Percentiles rank a stretch among this genome's conserved stretches.
Conservation (phyloP, 768 basidiomycete genomes). For the Terana coerulea region DNA sequence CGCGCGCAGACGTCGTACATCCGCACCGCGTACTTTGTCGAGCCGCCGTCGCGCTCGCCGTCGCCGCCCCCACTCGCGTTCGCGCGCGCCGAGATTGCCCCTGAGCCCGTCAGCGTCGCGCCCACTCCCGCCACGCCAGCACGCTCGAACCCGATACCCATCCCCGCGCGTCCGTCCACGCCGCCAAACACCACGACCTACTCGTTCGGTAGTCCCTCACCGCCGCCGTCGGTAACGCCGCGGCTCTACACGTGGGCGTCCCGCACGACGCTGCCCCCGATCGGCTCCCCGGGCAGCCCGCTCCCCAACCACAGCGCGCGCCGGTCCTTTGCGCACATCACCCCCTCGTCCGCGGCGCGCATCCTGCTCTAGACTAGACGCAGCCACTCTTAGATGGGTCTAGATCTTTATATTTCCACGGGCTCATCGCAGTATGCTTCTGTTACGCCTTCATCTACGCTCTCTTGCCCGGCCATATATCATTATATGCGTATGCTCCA, state of each 20-base stretch:
- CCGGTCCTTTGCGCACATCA: slow-evolving; percentile 55
- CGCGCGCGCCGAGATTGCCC: slow-evolving; percentile 3
- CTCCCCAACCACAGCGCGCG: slow-evolving; percentile 58
- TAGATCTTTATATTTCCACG: neutral
- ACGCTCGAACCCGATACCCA: slow-evolving; percentile 5
- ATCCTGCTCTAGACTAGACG: slow-evolving; percentile 1
- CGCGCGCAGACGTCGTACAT: slow-evolving; percentile 5
- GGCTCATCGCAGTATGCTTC: neutral
- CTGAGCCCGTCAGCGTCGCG: slow-evolving; percentile 7
- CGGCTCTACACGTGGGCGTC: slow-evolving; percentile 52
- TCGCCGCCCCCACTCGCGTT: neutral
- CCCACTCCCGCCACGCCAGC: slow-evolving; percentile 4
- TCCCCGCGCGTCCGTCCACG: slow-evolving; percentile 26
- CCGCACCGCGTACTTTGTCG: neutral
- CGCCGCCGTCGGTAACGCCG: slow-evolving; percentile 53
- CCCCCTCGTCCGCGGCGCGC: slow-evolving; percentile 27
- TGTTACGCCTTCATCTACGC: neutral
- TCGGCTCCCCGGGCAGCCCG: slow-evolving; percentile 27
- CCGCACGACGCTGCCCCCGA: slow-evolving; percentile 17
- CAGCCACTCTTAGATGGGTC: neutral
- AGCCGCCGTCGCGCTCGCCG: slow-evolving; percentile 6
- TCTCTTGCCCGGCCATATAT: neutral
- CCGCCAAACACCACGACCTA: slow-evolving; percentile 28
- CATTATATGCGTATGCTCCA: neutral
- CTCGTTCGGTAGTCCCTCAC: slow-evolving; percentile 39